These are phyloP conservation scores for Fusarium nematophilum DNA, from an alignment of 2,329 filamentous ascomycete genomes.

Conservation along the genomic window DNA sequence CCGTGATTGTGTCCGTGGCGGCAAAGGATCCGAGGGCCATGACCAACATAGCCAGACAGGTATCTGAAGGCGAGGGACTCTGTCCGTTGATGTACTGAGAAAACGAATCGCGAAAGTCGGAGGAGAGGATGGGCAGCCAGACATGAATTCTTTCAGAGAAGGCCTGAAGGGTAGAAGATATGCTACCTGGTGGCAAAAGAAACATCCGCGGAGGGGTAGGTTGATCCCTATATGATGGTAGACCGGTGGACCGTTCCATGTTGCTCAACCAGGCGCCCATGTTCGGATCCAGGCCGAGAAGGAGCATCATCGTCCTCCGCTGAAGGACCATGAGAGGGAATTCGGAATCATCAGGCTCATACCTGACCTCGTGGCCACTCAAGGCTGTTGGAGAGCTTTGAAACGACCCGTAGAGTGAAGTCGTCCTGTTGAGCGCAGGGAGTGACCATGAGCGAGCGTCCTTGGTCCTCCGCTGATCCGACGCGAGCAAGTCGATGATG, in stretches of 20 bases:
- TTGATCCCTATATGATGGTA: not conserved
- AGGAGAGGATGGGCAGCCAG: conserved; percentile 1
- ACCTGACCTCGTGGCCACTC: not conserved
- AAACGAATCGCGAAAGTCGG: conserved; percentile 3
- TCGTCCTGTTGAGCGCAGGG: not conserved
- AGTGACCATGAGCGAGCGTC: not conserved
- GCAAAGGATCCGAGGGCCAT: not conserved
- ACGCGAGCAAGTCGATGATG: not conserved
- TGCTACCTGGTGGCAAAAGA: not conserved
- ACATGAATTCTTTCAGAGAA: conserved; percentile 1
- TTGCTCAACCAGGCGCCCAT: not conserved
- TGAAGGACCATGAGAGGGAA: conserved; percentile 10
- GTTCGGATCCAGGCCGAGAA: conserved; percentile 5
- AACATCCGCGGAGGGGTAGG: not conserved
- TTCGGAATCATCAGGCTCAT: not conserved
- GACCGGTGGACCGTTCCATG: not conserved
- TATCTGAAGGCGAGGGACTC: not conserved
- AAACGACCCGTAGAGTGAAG: not conserved
- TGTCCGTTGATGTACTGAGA: not conserved
- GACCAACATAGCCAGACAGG: not conserved
- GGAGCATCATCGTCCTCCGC: not conserved
- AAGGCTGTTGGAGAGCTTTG: not conserved
- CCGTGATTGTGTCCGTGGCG: not conserved
- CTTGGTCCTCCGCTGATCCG: not conserved
- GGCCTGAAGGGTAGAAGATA: not conserved